phyloP scores from a whole-genome alignment of 345 rosid genomes.

The Bruguiera parviflora region DNA sequence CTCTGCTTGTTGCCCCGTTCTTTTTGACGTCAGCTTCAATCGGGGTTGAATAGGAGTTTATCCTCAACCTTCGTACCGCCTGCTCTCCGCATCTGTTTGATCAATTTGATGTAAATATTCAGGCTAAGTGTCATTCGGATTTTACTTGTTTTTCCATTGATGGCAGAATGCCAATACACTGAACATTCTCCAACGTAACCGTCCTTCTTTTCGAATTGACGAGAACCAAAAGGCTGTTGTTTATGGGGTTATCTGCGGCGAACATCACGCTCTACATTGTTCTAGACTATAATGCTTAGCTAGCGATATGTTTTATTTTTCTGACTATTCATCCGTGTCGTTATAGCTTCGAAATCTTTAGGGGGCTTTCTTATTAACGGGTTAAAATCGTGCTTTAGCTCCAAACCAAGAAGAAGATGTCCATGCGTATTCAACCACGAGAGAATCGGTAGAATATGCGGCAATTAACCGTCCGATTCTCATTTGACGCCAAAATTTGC shows the following conservation, averaged over 20 bases:
- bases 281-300: background rate
- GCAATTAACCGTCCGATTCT: no score
- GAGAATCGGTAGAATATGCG: no score
- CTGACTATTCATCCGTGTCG: background rate
- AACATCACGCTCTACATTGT: background rate
- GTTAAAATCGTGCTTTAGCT: no score
- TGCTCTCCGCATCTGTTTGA: background rate
- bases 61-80: background rate
- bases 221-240: no score
- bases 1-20: background rate
- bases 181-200: background rate
- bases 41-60: background rate
- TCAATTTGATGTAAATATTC: background rate
- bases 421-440: no score
- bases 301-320: background rate
- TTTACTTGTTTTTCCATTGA: slow-evolving; percentile 7
- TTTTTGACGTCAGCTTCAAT: slow-evolving; percentile 4
- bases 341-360: slow-evolving; percentile 11
- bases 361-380: background rate
- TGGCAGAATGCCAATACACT: slow-evolving; percentile 9
- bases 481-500: no score
- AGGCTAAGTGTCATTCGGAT: slow-evolving; percentile 1
- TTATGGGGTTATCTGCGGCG: no score
- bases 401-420: no score
- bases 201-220: background rate